Percentiles rank a stretch among this genome's conserved stretches.
phyloP scores from a whole-genome alignment of 495 filamentous ascomycete species.

The Penicillium argentinense region DNA sequence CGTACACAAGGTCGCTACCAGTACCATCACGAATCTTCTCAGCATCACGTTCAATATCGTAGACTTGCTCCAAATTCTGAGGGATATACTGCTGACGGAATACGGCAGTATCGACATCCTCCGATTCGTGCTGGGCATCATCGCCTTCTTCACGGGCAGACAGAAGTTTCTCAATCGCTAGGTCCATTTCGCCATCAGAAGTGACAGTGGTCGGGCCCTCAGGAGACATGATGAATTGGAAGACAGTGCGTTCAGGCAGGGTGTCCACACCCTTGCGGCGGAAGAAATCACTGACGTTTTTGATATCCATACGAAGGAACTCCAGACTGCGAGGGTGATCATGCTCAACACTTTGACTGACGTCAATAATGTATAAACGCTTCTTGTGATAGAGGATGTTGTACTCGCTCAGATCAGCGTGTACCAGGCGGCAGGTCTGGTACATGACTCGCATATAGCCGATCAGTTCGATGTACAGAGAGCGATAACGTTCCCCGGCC shows the following conservation, averaged over 20 bases:
- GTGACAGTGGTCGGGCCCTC: conserved; percentile 51
- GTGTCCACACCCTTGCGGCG: conserved; percentile 75
- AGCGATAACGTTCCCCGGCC: conserved; percentile 63
- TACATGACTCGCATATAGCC: conserved; percentile 91
- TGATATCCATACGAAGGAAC: conserved; percentile 96
- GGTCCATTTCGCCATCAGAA: conserved; percentile 40
- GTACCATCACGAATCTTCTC: conserved; percentile 70
- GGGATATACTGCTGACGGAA: conserved; percentile 96
- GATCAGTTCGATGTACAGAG: conserved; percentile 77
- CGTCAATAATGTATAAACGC: conserved; percentile 90
- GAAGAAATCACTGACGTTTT: conserved; percentile 94
- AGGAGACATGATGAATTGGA: conserved; percentile 70
- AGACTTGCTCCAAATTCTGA: conserved; percentile 89
- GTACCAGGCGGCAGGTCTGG: conserved; percentile 84
- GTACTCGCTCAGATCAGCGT: conserved; percentile 96
- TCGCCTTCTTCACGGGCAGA: conserved; percentile 41
- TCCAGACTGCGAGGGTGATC: conserved; percentile 89
- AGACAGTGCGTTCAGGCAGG: conserved; percentile 69
- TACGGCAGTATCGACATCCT: conserved; percentile 81
- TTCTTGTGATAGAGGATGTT: conserved; percentile 88
- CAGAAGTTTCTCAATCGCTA: conserved; percentile 51
- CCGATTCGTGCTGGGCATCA: conserved; percentile 33
- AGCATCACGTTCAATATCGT: conserved; percentile 90
- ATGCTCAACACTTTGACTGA: conserved; percentile 94
- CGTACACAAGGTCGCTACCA: conserved; percentile 74